Evolutionary conservation across 140 eudicot species (phyloP), one percentile per base, ranked within the genome.

Genomic region (Anethum foeniculum): DNA sequence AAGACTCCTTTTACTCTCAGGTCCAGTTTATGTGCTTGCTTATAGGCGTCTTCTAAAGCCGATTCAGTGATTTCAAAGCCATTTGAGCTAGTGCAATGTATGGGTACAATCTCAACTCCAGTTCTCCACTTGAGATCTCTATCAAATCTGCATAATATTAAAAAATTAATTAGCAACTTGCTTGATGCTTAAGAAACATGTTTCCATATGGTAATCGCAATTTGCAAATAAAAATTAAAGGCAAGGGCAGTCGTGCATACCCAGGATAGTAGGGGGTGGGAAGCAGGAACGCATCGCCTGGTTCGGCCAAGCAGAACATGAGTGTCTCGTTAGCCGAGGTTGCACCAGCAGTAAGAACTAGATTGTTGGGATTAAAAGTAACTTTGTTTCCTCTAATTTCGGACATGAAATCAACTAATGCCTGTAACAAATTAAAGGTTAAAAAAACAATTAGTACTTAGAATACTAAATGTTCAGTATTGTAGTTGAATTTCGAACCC

Each of bases 81-180:
- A 28, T 95, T 91, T 3, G 97, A 81, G 87, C 99, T 95, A 11
- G 84, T 80, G 83, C 97, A 95, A 0, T 92, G 90, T 51, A 95
- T 93, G 15, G 99, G 99, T 49, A 95, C 96, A 49, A 95, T 92
- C 77, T 95, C 96, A 0, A 81, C 97, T 65, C 97, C 96, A 3
- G 99, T 95, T 84, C 99, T 80, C 99, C 97, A 92, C 82, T 90
- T 92, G 81, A 95, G 97, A 88, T 95, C 97, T 80, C 99, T 88
- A 82, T 95, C 99, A 54, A 94, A 94, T 82, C 98, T 94, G 82
- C 88, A 80, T 87, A 27, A 46, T 46, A 27, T n/a, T 12, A 46
- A 27, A 46, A 84, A 47, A 58, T 60, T 72, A 9, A 81, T 32
- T 46, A 23, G 71, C 58, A 38, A 34, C 81, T 83, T 80, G 43